These are phyloP conservation scores for Pseudocercospora macadamiae DNA, from an alignment of 2,329 filamentous ascomycete genomes.

Conservation along the genomic window DNA sequence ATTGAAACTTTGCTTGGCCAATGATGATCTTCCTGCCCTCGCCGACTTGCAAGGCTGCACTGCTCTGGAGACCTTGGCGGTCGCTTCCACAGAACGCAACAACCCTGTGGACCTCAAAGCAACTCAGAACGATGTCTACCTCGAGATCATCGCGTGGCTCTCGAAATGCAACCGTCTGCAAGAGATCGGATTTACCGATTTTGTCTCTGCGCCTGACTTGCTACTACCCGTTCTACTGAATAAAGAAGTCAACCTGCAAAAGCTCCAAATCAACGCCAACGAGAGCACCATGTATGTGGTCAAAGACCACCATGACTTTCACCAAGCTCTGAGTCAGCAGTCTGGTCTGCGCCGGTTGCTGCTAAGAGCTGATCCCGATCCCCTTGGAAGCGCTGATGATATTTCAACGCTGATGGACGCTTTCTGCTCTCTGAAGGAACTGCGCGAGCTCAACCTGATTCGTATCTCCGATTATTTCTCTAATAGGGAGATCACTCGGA, in stretches of 20 bases:
- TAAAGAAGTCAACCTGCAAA: constrained; percentile 50
- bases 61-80: constrained; percentile 51
- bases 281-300: constrained; percentile 49
- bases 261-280: constrained; percentile 50
- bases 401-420: constrained; percentile 55
- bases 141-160: constrained; percentile 59
- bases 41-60: constrained; percentile 54
- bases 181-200: constrained; percentile 54
- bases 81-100: constrained; percentile 50
- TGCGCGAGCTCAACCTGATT: constrained; percentile 58
- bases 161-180: constrained; percentile 55
- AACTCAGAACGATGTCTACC: constrained; percentile 56
- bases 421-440: constrained; percentile 54
- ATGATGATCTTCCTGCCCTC: constrained; percentile 54
- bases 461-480: constrained; percentile 57
- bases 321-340: constrained; percentile 57
- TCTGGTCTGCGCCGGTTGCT: constrained; percentile 50
- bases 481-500: constrained; percentile 51
- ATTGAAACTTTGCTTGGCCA: constrained; percentile 55
- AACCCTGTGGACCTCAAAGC: constrained; percentile 50
- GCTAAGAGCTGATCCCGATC: constrained; percentile 53
- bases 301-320: constrained; percentile 56
- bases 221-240: constrained; percentile 54
- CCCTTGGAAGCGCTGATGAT: constrained; percentile 47
- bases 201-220: constrained; percentile 58